Base-by-base conservation (phyloP, 306 rosid species). In the Carpinus fangiana region DNA sequence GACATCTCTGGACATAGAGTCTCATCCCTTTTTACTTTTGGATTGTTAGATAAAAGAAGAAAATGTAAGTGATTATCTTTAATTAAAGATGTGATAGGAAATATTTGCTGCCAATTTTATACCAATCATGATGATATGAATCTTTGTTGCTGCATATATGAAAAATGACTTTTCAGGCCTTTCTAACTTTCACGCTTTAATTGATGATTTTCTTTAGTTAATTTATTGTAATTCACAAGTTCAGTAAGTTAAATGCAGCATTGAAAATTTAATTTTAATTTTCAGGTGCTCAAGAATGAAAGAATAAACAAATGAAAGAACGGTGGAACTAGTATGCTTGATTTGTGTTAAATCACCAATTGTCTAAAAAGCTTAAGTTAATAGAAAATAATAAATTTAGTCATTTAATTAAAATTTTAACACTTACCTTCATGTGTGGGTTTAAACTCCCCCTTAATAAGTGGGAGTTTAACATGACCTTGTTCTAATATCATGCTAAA, bases 21-120 rank as follows among this genome's bases (percentile, higher is more conserved):
- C 23, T 12, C 48, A 12, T 34, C 16, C 21, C 70, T 36, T 65
- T 17, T 65, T 7, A 38, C 12, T 17, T 34, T 65, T 65, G 70
- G 13, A 65, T 65, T n/a, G 70, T 36, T 34, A 34, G 13, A 62
- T 8, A 9, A 13, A 28, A 26, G 20, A 62, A 36, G 43, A 65
- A 52, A 52, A 66, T 14, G 14, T 53, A 20, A 53, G 12, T 20
- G 45, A 3, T 38, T 31, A 46, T 61, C n/a, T 51, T 12, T 66
- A 47, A 38, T 20, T 50, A 14, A 21, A 54, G 77, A 74, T 18
- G 55, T 74, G 41, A 73, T 17, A 45, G 34, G 70, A 59, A 21
- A 62, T 54, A 73, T 56, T 56, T 73, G 50, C 48, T 28, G 8
- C 54, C 54, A 55, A 34, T 43, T 12, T 23, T 66, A 59, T 65